Evolutionary conservation across 228 moss, liverwort and hornwort genomes (phyloP), one percentile per base, ranked within the genome.

Genomic region (Sphagnum magellanicum): DNA sequence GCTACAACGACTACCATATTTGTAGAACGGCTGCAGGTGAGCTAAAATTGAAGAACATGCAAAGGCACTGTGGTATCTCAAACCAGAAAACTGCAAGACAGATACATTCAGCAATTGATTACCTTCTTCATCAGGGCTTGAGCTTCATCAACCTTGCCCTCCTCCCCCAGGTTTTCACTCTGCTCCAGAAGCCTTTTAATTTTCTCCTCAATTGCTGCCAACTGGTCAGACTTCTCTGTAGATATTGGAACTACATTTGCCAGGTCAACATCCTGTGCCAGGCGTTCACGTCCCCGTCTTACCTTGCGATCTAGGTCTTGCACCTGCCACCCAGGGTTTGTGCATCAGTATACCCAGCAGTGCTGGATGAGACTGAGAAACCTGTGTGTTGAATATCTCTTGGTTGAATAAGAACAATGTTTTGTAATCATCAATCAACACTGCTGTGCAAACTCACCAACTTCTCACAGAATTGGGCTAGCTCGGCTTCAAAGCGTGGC

Each of bases 61-160:
- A 6, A 62, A 46, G 61, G 7, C 6, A 16, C 6, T 62, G 6
- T 6, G 47, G 47, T 4, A 6, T 62, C 16, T 6, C 8, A 46
- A 6, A 6, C 6, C 61, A 6, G 6, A 62, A 6, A 62, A 46
- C 47, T 12, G 7, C 6, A 62, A 46, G 13, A 32, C 32, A 32
- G 32, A 32, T 32, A 32, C 32, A 32, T 32, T 32, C 32, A 46
- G 9, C 14, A 62, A 4, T 4, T 62, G 5, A 16, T 13, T 60
- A 93, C 97, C 91, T 93, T 93, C 72, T 93, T 97, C 97, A 97
- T 97, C 8, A 97, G 63, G 60, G 87, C 87, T 64, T 97, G 91
- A 0, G 97, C 97, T 70, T 93, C 85, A 15, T 97, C 97, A 15
- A 97, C 88, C 76, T 87, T 91, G 48, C 93, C 97, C 11, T 87